Evolutionary conservation across 2,329 filamentous ascomycete genomes (phyloP).

Genomic region (Fusarium odoratissimum): DNA sequence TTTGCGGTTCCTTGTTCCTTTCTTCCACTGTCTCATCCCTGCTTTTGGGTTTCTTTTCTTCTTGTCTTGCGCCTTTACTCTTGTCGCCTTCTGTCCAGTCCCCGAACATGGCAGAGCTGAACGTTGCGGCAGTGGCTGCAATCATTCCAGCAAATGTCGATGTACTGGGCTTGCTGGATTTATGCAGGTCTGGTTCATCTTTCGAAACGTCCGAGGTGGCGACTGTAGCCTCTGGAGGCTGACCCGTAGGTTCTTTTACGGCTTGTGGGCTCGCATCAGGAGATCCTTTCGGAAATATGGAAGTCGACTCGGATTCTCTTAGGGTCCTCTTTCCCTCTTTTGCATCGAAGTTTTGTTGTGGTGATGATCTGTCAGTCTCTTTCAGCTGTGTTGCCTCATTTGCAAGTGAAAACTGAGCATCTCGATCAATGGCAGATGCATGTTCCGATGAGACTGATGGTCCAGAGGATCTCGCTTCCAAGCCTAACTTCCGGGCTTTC

Average conservation of each 20-base stretch:
- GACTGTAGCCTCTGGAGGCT: neutral
- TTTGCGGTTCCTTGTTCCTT: neutral
- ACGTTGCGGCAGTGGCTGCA: constrained; percentile 39
- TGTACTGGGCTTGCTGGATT: constrained; percentile 6
- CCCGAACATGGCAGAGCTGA: constrained; percentile 25
- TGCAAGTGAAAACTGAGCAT: neutral
- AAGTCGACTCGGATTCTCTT: neutral
- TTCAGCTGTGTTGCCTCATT: constrained; percentile 3
- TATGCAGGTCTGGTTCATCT: neutral
- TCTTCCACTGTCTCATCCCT: neutral
- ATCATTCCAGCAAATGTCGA: constrained; percentile 25
- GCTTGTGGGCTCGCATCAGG: constrained; percentile 10
- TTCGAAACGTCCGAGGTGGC: neutral
- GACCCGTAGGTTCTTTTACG: neutral
- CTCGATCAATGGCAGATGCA: neutral
- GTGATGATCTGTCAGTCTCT: neutral
- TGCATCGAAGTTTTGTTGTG: constrained; percentile 35
- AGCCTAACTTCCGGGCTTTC: constrained; percentile 50
- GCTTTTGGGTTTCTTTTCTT: constrained; percentile 5
- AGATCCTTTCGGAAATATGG: constrained; percentile 5
- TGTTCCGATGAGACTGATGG: constrained; percentile 1
- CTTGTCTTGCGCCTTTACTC: constrained; percentile 52
- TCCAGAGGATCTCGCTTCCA: constrained; percentile 19
- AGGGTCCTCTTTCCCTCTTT: constrained; percentile 46
- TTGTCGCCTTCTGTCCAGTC: constrained; percentile 49